Conservation (phyloP, 495 filamentous ascomycete genomes). For the Oidiodendron maius region DNA sequence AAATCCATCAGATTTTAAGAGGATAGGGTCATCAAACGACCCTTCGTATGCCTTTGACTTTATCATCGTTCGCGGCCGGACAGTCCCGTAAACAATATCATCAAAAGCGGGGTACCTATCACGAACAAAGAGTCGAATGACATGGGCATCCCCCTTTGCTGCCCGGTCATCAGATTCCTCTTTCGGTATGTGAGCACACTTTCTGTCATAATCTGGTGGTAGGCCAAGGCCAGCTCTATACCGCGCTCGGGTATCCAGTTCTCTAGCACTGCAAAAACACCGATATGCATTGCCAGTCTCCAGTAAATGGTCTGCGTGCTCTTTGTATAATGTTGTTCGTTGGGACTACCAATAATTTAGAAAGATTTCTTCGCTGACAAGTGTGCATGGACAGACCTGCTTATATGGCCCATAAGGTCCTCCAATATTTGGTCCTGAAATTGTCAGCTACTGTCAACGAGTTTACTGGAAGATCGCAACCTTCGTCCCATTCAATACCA, state of each 20-base stretch:
- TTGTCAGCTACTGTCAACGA: neutral
- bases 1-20: slow-evolving; percentile 83
- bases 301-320: slow-evolving; percentile 67
- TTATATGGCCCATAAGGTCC: slow-evolving; percentile 81
- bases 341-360: slow-evolving; percentile 58
- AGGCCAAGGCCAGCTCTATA: slow-evolving; percentile 53
- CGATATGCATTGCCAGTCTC: slow-evolving; percentile 72
- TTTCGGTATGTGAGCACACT: slow-evolving; percentile 58
- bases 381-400: slow-evolving; percentile 49
- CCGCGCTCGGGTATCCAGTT: slow-evolving; percentile 57
- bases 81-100: slow-evolving; percentile 74
- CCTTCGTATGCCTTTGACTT: slow-evolving; percentile 1
- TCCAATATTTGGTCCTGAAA: slow-evolving; percentile 58
- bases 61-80: slow-evolving; percentile 33
- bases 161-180: slow-evolving; percentile 66
- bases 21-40: slow-evolving; percentile 68
- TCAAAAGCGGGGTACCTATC: slow-evolving; percentile 52
- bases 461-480: slow-evolving; percentile 29
- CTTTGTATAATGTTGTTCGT: slow-evolving; percentile 63
- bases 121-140: slow-evolving; percentile 66
- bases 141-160: slow-evolving; percentile 61
- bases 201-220: slow-evolving; percentile 69
- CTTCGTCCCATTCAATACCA: slow-evolving; percentile 92
- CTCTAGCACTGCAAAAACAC: slow-evolving; percentile 81
- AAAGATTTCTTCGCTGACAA: neutral